Evolutionary conservation across 305 asterid species (phyloP), one percentile per base, ranked within the genome.

Genomic region (Fraxinus nigra): DNA sequence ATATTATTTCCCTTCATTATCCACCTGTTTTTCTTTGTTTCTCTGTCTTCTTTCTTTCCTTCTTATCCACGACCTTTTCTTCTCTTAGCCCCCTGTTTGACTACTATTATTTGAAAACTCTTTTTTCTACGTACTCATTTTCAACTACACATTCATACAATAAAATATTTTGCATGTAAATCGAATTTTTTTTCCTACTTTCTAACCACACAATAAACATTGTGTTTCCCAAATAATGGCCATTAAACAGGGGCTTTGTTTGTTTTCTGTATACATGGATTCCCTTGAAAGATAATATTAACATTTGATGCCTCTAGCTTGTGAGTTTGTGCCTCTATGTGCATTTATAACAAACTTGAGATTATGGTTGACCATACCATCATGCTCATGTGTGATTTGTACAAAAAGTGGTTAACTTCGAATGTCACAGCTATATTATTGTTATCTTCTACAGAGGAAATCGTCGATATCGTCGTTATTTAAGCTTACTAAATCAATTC

Each of bases 341-440:
- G 20, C 69, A 75, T 84, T 16, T 35, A 75, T 61, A 24, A 22
- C 35, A 26, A 65, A 65, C 13, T 8, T 26, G 73, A 26, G 7
- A 8, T 30, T 8, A 13, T 65, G 73, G 14, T 65, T 65, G 34
- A 65, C n/a, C 18, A 65, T 26, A 24, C 73, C 22, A 10, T 30
- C 70, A 9, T 65, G 73, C 82, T 83, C 80, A 63, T 81, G 32
- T 63, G n/a, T 59, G 46, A 56, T 82, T 9, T 14, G 69, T 80
- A 70, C 33, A 35, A 43, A 48, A 51, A 26, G 18, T 20, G 11
- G 28, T 67, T 59, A 79, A 61, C 72, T 61, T 20, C 35, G 34
- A 65, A 1, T 65, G 9, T 20, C 33, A 10, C 72, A 63, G 6
- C 8, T 22, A 63, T 63, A 63, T 61, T 63, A 24, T 63, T 63